Evolutionary conservation across 1,139 yeast genomes (phyloP).

Genomic region (Sugiyamaella pinicola): DNA sequence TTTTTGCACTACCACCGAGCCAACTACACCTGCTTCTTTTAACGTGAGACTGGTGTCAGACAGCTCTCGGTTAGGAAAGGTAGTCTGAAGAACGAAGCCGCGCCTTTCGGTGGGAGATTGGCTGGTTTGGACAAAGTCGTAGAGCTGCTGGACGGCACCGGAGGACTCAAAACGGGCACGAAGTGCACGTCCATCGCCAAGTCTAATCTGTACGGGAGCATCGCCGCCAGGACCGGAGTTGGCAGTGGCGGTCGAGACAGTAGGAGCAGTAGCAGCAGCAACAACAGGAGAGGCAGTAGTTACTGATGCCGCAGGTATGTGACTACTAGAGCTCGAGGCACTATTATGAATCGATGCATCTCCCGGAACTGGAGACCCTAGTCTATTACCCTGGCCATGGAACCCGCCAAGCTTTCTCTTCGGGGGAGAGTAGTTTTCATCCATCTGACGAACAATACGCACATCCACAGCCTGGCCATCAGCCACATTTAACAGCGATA

Average conservation of each 20-base stretch:
- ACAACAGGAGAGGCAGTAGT: constrained; percentile 29
- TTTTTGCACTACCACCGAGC: constrained; percentile 82
- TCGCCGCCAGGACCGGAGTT: constrained; percentile 62
- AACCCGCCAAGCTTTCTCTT: constrained; percentile 71
- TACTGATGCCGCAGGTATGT: constrained; percentile 36
- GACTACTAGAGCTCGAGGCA: constrained; percentile 22
- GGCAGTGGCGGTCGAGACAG: constrained; percentile 25
- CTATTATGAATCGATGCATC: constrained; percentile 41
- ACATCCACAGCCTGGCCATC: constrained; percentile 97
- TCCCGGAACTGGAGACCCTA: constrained; percentile 89
- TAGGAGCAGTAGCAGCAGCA: constrained; percentile 24
- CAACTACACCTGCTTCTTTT: constrained; percentile 73
- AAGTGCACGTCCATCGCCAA: constrained; percentile 76
- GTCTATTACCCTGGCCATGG: constrained; percentile 79
- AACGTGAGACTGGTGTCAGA: constrained; percentile 60
- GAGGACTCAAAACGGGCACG: constrained; percentile 65
- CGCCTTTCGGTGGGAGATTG: constrained; percentile 50
- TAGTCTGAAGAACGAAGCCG: constrained; percentile 68
- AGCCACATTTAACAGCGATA: constrained; percentile 75
- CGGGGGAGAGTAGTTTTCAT: constrained; percentile 79
- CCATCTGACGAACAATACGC: constrained; percentile 74
- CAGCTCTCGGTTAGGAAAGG: constrained; percentile 82
- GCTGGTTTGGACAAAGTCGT: constrained; percentile 61
- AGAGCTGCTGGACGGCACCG: constrained; percentile 69
- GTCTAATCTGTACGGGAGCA: constrained; percentile 76